Percentiles rank a stretch among this genome's conserved stretches.
phyloP scores from a whole-genome alignment of 78 protist species.

The Dictyostelium intermedium region DNA sequence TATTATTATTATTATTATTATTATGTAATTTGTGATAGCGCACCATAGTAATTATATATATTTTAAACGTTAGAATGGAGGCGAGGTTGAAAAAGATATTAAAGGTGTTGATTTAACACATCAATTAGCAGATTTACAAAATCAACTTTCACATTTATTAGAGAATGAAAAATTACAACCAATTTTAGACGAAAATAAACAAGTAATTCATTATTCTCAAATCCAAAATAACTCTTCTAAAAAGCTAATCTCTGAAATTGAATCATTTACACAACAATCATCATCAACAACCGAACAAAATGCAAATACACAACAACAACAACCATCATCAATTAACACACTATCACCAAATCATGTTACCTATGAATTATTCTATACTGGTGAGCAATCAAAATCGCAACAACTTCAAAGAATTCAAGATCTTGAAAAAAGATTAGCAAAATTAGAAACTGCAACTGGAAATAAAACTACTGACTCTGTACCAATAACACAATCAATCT shows the following conservation, averaged over 20 bases:
- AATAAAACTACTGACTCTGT: conserved; percentile 43
- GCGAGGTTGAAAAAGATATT: conserved; percentile 65
- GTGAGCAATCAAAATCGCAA: conserved; percentile 62
- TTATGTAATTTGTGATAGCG: no score
- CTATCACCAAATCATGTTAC: conserved; percentile 19
- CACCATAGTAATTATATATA: no score
- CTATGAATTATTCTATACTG: conserved; percentile 58
- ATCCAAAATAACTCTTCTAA: conserved; percentile 29
- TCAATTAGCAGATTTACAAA: conserved; percentile 62
- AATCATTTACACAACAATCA: conserved; percentile 13
- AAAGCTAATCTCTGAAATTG: conserved; percentile 13
- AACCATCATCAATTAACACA: background rate
- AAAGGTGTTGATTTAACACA: conserved; percentile 53
- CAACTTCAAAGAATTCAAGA: conserved; percentile 43
- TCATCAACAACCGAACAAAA: background rate
- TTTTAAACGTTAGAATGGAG: conserved; percentile 1
- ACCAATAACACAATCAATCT: conserved; percentile 56
- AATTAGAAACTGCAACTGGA: conserved; percentile 63
- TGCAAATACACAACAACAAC: conserved; percentile 17
- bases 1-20: background rate
- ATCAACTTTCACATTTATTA: conserved; percentile 38
- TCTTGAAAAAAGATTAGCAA: conserved; percentile 70
- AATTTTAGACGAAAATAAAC: conserved; percentile 58
- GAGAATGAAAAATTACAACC: conserved; percentile 46
- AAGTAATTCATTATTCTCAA: conserved; percentile 69